Conservation (phyloP, 129 eudicot species). For the Calendula officinalis region DNA sequence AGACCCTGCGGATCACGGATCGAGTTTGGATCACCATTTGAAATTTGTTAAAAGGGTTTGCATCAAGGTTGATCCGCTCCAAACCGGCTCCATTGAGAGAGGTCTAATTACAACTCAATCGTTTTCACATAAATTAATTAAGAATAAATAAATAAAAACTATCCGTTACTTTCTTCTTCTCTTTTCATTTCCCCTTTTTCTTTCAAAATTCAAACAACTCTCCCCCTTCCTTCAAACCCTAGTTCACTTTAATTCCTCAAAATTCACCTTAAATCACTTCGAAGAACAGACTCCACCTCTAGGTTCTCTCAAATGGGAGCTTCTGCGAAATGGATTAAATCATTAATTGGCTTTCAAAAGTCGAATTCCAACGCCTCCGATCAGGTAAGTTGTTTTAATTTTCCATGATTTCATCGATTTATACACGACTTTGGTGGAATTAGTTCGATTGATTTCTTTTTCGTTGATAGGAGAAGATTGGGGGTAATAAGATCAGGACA, state of each 20-base stretch:
- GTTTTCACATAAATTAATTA: too few species aligned
- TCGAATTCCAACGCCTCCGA: constrained; percentile 32
- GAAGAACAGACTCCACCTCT: not conserved
- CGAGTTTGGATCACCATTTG: too few species aligned
- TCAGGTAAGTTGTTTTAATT: constrained; percentile 18
- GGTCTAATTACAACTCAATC: not conserved
- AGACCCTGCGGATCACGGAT: too few species aligned
- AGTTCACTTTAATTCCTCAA: constrained; percentile 7
- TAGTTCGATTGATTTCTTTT: not conserved
- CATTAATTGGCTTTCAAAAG: constrained; percentile 59
- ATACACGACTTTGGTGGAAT: not conserved
- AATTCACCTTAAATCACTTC: not conserved
- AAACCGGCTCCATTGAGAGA: too few species aligned
- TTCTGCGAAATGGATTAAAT: constrained; percentile 80
- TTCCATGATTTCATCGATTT: not conserved
- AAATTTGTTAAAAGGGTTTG: too few species aligned
- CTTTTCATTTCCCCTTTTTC: constrained; percentile 11
- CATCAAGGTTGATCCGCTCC: too few species aligned
- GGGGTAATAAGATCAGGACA: constrained; percentile 49
- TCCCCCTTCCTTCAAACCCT: constrained; percentile 38
- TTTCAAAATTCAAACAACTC: constrained; percentile 49
- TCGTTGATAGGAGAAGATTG: constrained; percentile 54
- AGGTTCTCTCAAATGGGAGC: constrained; percentile 54
- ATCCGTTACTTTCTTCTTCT: constrained; percentile 34
- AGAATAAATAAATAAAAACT: constrained; percentile 1